Conservation (phyloP, 2,329 filamentous ascomycete genomes). For the Alternaria sp. region DNA sequence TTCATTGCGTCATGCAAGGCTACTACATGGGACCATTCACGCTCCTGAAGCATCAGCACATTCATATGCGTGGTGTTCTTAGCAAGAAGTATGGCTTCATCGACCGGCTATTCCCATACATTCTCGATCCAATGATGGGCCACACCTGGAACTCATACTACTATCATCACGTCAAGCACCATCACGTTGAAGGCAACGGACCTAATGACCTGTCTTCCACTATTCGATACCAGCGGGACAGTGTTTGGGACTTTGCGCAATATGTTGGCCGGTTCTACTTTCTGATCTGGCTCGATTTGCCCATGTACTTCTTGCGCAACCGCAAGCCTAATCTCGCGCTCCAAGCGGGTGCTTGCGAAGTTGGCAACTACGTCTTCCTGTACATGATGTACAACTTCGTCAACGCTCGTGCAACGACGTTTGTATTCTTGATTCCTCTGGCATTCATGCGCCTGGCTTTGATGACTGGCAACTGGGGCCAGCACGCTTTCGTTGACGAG, state of each 20-base stretch:
- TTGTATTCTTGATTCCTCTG: slow-evolving; percentile 73
- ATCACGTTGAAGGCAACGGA: slow-evolving; percentile 83
- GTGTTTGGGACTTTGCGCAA: slow-evolving; percentile 69
- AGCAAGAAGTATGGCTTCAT: slow-evolving; percentile 63
- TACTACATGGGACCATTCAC: slow-evolving; percentile 79
- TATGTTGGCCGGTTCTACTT: slow-evolving; percentile 80
- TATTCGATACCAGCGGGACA: slow-evolving; percentile 78
- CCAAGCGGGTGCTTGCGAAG: slow-evolving; percentile 69
- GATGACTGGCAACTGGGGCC: slow-evolving; percentile 87
- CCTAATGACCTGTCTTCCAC: slow-evolving; percentile 80
- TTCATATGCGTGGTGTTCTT: slow-evolving; percentile 77
- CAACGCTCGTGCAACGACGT: slow-evolving; percentile 67
- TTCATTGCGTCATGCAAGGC: slow-evolving; percentile 71
- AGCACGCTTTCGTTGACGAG: slow-evolving; percentile 82
- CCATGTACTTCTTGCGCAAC: slow-evolving; percentile 74
- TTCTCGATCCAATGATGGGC: slow-evolving; percentile 79
- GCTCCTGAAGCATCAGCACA: slow-evolving; percentile 85
- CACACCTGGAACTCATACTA: slow-evolving; percentile 88
- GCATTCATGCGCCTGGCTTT: slow-evolving; percentile 72
- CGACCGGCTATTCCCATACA: slow-evolving; percentile 75
- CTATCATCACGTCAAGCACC: slow-evolving; percentile 87
- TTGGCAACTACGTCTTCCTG: slow-evolving; percentile 59
- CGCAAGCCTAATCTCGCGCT: slow-evolving; percentile 64
- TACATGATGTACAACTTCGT: slow-evolving; percentile 58
- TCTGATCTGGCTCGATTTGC: slow-evolving; percentile 77